These are phyloP conservation scores for Colletotrichum tropicale DNA, from an alignment of 2,329 filamentous ascomycete genomes.

Conservation along the genomic window DNA sequence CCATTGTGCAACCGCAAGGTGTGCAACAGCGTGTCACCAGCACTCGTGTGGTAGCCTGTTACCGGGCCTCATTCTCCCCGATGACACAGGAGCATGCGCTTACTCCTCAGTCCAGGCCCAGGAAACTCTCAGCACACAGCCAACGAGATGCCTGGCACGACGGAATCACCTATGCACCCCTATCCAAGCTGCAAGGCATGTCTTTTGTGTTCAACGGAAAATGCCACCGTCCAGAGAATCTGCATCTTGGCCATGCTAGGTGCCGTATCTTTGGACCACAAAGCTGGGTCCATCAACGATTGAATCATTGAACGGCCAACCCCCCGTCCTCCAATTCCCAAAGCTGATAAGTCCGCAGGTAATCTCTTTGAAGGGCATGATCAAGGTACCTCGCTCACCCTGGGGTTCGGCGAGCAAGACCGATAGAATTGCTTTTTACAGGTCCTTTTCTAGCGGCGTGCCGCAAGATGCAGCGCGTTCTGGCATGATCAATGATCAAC, in stretches of 20 bases:
- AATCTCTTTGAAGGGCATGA: background rate
- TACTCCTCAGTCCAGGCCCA: background rate
- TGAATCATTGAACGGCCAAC: background rate
- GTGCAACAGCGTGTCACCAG: background rate
- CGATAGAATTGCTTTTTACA: background rate
- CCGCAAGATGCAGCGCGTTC: background rate
- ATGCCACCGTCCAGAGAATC: background rate
- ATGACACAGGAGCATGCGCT: background rate
- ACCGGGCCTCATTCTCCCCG: background rate
- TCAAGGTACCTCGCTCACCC: background rate
- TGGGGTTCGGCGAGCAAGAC: background rate
- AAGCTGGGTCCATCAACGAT: background rate
- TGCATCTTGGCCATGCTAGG: background rate
- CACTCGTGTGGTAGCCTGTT: conserved; percentile 5
- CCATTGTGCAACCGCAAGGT: background rate
- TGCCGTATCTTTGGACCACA: conserved; percentile 1
- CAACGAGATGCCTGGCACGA: background rate
- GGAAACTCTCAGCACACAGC: background rate
- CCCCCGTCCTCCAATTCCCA: background rate
- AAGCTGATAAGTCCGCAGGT: background rate
- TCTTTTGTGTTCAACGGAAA: background rate
- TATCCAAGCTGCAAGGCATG: background rate
- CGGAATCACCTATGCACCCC: background rate
- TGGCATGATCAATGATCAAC: background rate
- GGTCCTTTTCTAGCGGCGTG: background rate